Evolutionary conservation across 1,284 basidiomycete genomes (phyloP).

Genomic region (Polyporus tsugae): DNA sequence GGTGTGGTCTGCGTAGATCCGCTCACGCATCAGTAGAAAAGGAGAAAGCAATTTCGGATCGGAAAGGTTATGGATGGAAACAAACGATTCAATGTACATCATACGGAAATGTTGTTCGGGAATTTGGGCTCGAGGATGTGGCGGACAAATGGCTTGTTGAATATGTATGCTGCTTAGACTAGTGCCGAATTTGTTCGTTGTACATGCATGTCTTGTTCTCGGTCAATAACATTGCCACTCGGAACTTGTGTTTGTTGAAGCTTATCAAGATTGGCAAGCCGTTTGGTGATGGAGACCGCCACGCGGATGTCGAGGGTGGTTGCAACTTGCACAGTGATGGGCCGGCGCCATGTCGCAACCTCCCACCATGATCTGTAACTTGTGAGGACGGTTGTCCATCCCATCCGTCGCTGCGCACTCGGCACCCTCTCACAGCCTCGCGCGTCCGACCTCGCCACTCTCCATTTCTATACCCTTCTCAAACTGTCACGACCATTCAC

Average conservation of each 20-base stretch:
- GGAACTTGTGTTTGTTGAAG: neutral
- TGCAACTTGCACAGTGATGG: neutral
- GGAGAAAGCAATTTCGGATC: constrained; percentile 7
- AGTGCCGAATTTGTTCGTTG: neutral
- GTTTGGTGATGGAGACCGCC: constrained; percentile 2
- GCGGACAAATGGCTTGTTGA: constrained; percentile 6
- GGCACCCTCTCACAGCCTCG: constrained; percentile 12
- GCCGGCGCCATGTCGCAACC: constrained; percentile 6
- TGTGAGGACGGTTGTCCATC: constrained; percentile 2
- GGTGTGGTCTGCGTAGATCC: constrained; percentile 91
- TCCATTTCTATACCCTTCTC: constrained; percentile 15
- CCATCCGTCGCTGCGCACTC: constrained; percentile 8
- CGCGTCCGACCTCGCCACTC: constrained; percentile 7
- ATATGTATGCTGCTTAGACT: constrained; percentile 22
- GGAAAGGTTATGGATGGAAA: constrained; percentile 8
- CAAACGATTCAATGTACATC: constrained; percentile 25
- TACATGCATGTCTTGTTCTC: neutral
- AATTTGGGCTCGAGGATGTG: neutral
- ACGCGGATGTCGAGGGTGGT: neutral
- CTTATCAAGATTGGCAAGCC: neutral
- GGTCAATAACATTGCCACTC: neutral
- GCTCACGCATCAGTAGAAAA: constrained; percentile 62
- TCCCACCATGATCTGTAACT: constrained; percentile 4
- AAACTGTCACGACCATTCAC: constrained; percentile 25
- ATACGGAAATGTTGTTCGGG: neutral